A percentile compares a stretch with the other conserved stretches of the same genome.
phyloP scores from a whole-genome alignment of 1,139 yeast species.

The Debaryomyces subglobosus region DNA sequence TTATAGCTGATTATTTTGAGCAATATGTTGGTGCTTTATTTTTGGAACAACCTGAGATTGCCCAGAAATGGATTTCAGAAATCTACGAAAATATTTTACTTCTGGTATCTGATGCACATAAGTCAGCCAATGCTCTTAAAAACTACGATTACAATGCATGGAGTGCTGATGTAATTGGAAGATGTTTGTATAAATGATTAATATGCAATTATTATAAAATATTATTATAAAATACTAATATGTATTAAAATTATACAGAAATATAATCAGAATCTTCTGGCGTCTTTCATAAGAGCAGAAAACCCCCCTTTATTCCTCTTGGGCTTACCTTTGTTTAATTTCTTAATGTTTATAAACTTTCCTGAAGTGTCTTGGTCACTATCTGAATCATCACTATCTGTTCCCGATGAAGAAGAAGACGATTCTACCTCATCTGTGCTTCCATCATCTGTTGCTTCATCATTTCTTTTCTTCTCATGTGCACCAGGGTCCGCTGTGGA shows the following conservation, averaged over 20 bases:
- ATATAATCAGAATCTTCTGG: slow-evolving; percentile 22
- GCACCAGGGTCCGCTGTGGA: neutral
- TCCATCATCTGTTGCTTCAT: slow-evolving; percentile 9
- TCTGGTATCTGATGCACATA: slow-evolving; percentile 25
- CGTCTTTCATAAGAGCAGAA: slow-evolving; percentile 56
- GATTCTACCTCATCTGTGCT: slow-evolving; percentile 2
- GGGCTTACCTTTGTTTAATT: slow-evolving; percentile 29
- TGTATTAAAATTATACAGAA: neutral
- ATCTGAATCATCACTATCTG: slow-evolving; percentile 20
- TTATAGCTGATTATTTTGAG: slow-evolving; percentile 49
- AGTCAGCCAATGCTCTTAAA: slow-evolving; percentile 2
- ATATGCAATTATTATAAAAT: neutral
- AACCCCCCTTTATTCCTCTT: slow-evolving; percentile 45
- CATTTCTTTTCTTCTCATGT: slow-evolving; percentile 4
- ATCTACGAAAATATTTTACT: slow-evolving; percentile 36
- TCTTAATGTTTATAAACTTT: slow-evolving; percentile 22
- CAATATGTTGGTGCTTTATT: slow-evolving; percentile 49
- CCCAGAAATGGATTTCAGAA: slow-evolving; percentile 37
- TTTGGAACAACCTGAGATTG: slow-evolving; percentile 42
- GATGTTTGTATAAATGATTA: slow-evolving; percentile 14
- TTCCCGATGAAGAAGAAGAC: slow-evolving; percentile 17
- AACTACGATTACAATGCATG: slow-evolving; percentile 30
- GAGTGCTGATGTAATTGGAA: slow-evolving; percentile 31
- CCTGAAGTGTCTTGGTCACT: slow-evolving; percentile 16
- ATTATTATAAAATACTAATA: neutral